Percentiles rank a stretch among this genome's conserved stretches.
phyloP scores from a whole-genome alignment of 306 rosid genomes.

The Cucurbita ficifolia region DNA sequence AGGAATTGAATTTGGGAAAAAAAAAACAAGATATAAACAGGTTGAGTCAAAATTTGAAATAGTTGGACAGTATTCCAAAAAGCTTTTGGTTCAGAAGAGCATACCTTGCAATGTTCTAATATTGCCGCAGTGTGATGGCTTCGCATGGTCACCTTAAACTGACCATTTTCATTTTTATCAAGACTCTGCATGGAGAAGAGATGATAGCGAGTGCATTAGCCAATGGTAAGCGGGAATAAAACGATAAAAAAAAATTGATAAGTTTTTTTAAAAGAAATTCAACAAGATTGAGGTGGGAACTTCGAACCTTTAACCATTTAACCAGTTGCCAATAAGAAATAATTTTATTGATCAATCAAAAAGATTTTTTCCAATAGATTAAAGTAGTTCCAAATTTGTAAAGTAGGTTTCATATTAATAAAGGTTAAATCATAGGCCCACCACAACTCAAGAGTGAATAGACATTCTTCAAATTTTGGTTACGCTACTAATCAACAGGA shows the following conservation, averaged over 20 bases:
- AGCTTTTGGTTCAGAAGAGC: neutral
- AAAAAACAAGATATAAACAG: neutral
- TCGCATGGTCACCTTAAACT: slow-evolving; percentile 54
- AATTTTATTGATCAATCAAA: neutral
- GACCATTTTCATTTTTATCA: slow-evolving; percentile 56
- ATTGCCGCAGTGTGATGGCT: slow-evolving; percentile 62
- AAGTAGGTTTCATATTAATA: neutral
- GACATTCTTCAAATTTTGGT: neutral
- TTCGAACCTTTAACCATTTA: too few species aligned
- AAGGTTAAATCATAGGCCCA: neutral
- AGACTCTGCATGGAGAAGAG: slow-evolving; percentile 36
- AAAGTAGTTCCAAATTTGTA: neutral
- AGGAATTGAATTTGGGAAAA: neutral
- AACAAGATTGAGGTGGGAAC: neutral
- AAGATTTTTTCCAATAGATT: neutral
- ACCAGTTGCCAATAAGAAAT: too few species aligned
- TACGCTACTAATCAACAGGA: neutral
- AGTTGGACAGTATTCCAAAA: neutral
- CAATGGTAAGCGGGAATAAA: neutral
- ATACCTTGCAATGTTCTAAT: slow-evolving; percentile 86
- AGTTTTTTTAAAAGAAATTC: neutral
- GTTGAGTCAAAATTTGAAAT: neutral
- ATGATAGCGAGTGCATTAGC: neutral
- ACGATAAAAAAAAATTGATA: neutral
- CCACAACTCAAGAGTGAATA: neutral